phyloP scores from a whole-genome alignment of 2,329 filamentous ascomycete genomes.

The Bretziella fagacearum region DNA sequence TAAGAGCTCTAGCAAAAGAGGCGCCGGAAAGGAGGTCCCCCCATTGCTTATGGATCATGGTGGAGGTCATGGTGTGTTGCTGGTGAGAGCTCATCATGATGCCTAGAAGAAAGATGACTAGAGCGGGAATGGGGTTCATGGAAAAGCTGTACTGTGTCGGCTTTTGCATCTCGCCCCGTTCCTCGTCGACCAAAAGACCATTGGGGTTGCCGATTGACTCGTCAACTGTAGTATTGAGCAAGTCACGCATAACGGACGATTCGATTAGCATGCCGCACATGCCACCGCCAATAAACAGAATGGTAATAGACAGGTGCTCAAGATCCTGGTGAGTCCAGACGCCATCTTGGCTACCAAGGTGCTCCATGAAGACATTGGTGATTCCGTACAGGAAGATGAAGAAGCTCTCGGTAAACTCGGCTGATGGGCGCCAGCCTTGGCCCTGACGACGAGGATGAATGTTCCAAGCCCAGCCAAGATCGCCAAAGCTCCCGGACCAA shows the following conservation, averaged over 20 bases:
- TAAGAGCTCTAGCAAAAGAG: conserved; percentile 58
- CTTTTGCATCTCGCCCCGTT: conserved; percentile 21
- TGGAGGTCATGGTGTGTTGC: conserved; percentile 65
- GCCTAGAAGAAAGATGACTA: conserved; percentile 74
- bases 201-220: conserved; percentile 28
- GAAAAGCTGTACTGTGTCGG: conserved; percentile 58
- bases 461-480: conserved; percentile 94
- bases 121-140: conserved; percentile 72
- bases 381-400: conserved; percentile 81
- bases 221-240: conserved; percentile 40
- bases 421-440: conserved; percentile 54
- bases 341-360: conserved; percentile 54
- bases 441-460: conserved; percentile 44
- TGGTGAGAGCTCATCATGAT: conserved; percentile 94
- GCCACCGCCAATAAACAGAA: conserved; percentile 87
- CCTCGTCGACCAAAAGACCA: conserved; percentile 22
- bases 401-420: conserved; percentile 77
- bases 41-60: conserved; percentile 91
- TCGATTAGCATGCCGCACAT: conserved; percentile 78
- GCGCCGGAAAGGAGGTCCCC: conserved; percentile 69
- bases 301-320: conserved; percentile 81
- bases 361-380: conserved; percentile 85
- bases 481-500: conserved; percentile 79
- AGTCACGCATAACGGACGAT: conserved; percentile 48
- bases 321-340: conserved; percentile 65